Evolutionary conservation across 306 rosid species (phyloP).

Genomic region (Fragaria iinumae): DNA sequence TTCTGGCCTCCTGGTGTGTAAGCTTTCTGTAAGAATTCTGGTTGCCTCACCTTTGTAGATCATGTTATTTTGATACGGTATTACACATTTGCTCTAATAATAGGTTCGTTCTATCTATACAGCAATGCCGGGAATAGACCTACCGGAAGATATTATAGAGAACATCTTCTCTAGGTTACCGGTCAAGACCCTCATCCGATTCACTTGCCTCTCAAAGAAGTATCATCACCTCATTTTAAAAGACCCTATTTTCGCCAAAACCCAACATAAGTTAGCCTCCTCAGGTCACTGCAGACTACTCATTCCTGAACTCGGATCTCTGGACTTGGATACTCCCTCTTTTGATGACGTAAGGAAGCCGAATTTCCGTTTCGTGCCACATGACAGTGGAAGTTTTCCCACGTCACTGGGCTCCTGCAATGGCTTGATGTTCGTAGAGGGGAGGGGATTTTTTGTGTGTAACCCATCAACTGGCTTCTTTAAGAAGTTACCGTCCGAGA

Average conservation of each 20-base stretch:
- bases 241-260: background rate
- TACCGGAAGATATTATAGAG: background rate
- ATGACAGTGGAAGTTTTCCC: too few relatives aligned
- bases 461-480: background rate
- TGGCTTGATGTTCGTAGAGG: background rate
- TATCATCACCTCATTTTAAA: background rate
- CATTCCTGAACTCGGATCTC: background rate
- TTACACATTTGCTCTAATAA: too few relatives aligned
- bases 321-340: background rate
- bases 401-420: background rate
- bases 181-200: background rate
- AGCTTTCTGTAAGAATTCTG: too few relatives aligned
- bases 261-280: background rate
- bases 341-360: background rate
- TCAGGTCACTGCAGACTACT: background rate
- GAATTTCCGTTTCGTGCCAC: background rate
- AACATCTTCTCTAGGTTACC: background rate
- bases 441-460: background rate
- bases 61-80: background rate
- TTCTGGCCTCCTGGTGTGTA: too few relatives aligned
- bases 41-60: too few relatives aligned
- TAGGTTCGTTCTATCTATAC: too few relatives aligned
- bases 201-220: background rate
- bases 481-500: background rate
- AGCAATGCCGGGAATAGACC: background rate